Conservation (phyloP, 192 early-diverging fungal species). For the Thamnidium elegans region DNA sequence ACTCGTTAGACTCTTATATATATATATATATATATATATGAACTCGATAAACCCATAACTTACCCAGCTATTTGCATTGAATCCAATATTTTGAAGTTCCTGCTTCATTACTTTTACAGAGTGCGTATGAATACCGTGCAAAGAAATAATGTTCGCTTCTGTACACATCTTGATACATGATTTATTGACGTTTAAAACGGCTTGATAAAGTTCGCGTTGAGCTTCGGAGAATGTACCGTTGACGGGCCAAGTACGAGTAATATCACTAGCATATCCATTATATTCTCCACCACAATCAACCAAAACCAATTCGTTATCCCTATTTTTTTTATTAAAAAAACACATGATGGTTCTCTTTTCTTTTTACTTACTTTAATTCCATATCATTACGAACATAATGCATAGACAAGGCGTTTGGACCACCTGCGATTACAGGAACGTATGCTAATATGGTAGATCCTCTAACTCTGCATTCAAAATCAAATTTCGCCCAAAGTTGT, state of each 20-base stretch:
- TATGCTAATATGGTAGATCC: slow-evolving; percentile 77
- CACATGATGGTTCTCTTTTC: too few species aligned
- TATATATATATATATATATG: neutral
- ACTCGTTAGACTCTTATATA: neutral
- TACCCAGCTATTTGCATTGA: slow-evolving; percentile 55
- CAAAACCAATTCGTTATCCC: slow-evolving; percentile 80
- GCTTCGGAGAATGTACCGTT: slow-evolving; percentile 77
- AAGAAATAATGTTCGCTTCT: slow-evolving; percentile 50
- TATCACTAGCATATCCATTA: slow-evolving; percentile 86
- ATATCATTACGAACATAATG: slow-evolving; percentile 93
- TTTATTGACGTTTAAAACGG: slow-evolving; percentile 81
- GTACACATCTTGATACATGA: slow-evolving; percentile 74
- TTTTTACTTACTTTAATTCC: slow-evolving; percentile 40
- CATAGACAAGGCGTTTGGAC: slow-evolving; percentile 85
- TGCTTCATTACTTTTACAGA: slow-evolving; percentile 65
- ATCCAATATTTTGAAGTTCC: slow-evolving; percentile 72
- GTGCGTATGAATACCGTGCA: slow-evolving; percentile 82
- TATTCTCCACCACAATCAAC: slow-evolving; percentile 92
- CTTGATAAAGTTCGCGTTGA: slow-evolving; percentile 83
- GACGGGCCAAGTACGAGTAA: slow-evolving; percentile 93
- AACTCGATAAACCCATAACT: neutral
- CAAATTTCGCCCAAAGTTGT: slow-evolving; percentile 73
- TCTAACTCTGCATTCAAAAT: slow-evolving; percentile 61
- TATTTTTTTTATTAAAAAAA: slow-evolving; percentile 19
- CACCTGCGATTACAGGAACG: slow-evolving; percentile 94